Evolutionary conservation across 23 red algal species (phyloP), one percentile per base, ranked within the genome.

Genomic region (Gracilaria gracilis): DNA sequence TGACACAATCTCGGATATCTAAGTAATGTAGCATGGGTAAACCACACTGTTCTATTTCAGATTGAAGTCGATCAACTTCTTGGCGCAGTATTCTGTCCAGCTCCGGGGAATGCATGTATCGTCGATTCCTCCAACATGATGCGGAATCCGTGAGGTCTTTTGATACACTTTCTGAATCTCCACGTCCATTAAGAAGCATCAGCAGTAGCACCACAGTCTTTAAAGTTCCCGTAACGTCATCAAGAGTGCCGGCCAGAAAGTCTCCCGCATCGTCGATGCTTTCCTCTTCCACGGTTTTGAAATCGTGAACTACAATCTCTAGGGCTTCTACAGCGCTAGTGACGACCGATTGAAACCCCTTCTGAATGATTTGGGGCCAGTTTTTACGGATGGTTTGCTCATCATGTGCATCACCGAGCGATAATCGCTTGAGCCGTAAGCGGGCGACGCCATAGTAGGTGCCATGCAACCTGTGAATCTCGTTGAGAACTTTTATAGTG

Each of bases 391-490:
- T 48, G 16, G 35, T 77, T 23, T 25, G 23, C 25, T 77, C 72
- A 5, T 46, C 24, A 25, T 77, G 72, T 17, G 72, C 72, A 14
- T 77, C 25, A 20, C 27, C 39, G 24, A 77, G 72, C 39, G 39
- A 48, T n/a, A 77, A 35, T 25, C 31, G 6, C 23, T 77, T 77
- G 42, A 77, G 72, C 9, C 20, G 40, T 37, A 77, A 35, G 0
- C 72, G 38, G 4, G 72, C 72, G 40, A 77, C 40, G 23, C 72
- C 72, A 20, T 77, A 77, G 23, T 77, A 77, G 21, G 40, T 77
- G 46, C 72, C 50, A n/a, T 77, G 72, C 46, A 77, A 23, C 72
- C 72, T 48, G 8, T 11, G n/a, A 13, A 77, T 77, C 28, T 77
- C 31, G 39, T 25, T 4, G 9, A 77, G 72, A 9, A 77, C 72